Evolutionary conservation across 2,329 filamentous ascomycete genomes (phyloP), one percentile per base, ranked within the genome.

Genomic region (Diaporthe sp.): DNA sequence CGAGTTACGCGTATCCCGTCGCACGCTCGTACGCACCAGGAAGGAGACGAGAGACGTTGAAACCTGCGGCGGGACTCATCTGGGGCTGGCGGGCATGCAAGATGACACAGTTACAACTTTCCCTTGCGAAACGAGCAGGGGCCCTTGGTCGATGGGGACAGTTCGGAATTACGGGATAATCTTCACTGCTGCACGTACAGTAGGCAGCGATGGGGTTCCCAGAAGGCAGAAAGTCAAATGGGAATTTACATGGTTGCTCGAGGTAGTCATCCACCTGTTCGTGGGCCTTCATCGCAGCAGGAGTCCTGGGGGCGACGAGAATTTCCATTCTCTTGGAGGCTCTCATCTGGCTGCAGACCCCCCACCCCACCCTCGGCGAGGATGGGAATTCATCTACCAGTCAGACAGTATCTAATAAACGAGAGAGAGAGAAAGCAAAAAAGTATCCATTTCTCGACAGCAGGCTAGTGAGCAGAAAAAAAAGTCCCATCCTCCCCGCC

Each of bases 71-170:
- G 46, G 61, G 58, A 37, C 46, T 17, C 44, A 19, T 51, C 22
- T 49, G 62, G 44, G 44, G 62, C 62, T 15, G 46, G 31, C 44
- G 31, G n/a, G 22, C 39, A 61, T 70, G 55, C 39, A 49, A 46
- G 25, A 46, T 55, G 72, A 61, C 62, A 57, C 65, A 70, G 65
- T 70, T 55, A 70, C 65, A 70, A 53, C 65, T 55, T 70, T 55
- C 15, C 49, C 12, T 19, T 53, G 31, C 65, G 65, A 70, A 70
- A 70, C 65, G 34, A 25, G 49, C 65, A 68, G 31, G 44, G 62
- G 42, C 0, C 37, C 37, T 39, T 39, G 37, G 37, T 39, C 37
- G 5, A 39, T 39, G 37, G 37, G 12, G 37, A 39, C 37, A 39
- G 37, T 39, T 39, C 46, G 65, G 65, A 42, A 70, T 55, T 70